A percentile compares a stretch with the other conserved stretches of the same genome.
These are phyloP conservation scores for Apiospora hydei DNA, from an alignment of 2,329 filamentous ascomycete species.

Conservation along the genomic window DNA sequence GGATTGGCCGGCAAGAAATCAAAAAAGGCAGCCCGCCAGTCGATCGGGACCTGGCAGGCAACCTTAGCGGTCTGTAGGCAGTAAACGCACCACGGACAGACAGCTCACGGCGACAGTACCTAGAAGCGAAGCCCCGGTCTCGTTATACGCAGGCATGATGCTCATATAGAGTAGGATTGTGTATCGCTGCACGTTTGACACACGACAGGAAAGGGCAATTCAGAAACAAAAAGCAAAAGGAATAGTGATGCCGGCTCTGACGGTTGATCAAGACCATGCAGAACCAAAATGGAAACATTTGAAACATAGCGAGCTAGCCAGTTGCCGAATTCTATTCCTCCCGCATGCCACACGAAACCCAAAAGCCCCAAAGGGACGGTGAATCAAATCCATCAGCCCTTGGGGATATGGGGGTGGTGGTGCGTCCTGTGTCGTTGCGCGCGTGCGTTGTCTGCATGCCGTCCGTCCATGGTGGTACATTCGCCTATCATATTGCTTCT, in stretches of 20 bases:
- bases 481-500: conserved; percentile 18
- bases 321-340: conserved; percentile 16
- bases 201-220: neutral
- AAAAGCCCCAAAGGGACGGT: conserved; percentile 3
- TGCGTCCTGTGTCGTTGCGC: neutral
- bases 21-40: neutral
- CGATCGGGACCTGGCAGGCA: neutral
- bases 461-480: conserved; percentile 1
- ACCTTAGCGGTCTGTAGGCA: no score
- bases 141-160: conserved; percentile 10
- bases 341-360: conserved; percentile 10
- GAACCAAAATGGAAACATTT: conserved; percentile 21
- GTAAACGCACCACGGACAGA: neutral
- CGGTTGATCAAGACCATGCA: neutral
- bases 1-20: neutral
- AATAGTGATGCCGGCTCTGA: neutral
- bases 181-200: conserved; percentile 20
- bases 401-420: neutral
- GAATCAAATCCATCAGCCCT: conserved; percentile 9
- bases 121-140: neutral
- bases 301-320: conserved; percentile 17
- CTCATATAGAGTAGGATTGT: conserved; percentile 16
- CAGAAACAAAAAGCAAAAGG: neutral
- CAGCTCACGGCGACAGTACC: neutral
- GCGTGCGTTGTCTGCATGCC: neutral